Base-by-base conservation (phyloP, 257 asterid genomes). In the Pogostemon cablin region DNA sequence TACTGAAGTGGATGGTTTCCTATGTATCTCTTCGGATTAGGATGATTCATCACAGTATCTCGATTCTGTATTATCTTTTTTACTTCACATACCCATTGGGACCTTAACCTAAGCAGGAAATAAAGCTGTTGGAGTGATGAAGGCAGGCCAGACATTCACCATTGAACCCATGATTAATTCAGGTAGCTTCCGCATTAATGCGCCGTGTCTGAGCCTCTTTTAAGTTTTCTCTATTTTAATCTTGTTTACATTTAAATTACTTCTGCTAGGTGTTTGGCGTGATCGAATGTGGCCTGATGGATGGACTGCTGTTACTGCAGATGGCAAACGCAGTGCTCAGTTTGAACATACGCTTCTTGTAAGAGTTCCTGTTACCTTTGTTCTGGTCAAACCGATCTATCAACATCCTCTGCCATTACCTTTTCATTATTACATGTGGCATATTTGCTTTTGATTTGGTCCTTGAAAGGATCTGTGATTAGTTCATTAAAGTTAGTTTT, bases 221-320 rank as follows among this genome's bases (percentile, higher is more conserved):
- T 25, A 25, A 25, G 9, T n/a, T 15, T 15, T 40, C 10, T 34
- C 17, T 58, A n/a, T 64, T 4, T 41, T 9, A 25, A 25, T 25
- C 54, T 3, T 55, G 34, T 65, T 5, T 52, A 37, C 50, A 52
- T n/a, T 39, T 72, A 8, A 65, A 54, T 77, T 56, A 50, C 39
- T 44, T 61, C 52, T 57, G 65, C 44, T 79, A 93, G 98, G 97
- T 46, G 86, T 84, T 59, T 91, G 99, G 97, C 96, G 93, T 46
- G 99, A 93, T 69, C 90, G 91, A 44, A 87, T 85, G 92, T 93
- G 99, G 99, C 96, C 99, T 42, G 97, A 93, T 86, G 99, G 99
- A 72, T 93, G 99, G 99, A 91, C 99, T 60, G 81, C 75, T 65
- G 99, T 89, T 62, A 93, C 99, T 62, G 91, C 93, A 2, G 99